Evolutionary conservation across 352 stramenopile genomes (phyloP).

Genomic region (Phytopythium ostracodes): DNA sequence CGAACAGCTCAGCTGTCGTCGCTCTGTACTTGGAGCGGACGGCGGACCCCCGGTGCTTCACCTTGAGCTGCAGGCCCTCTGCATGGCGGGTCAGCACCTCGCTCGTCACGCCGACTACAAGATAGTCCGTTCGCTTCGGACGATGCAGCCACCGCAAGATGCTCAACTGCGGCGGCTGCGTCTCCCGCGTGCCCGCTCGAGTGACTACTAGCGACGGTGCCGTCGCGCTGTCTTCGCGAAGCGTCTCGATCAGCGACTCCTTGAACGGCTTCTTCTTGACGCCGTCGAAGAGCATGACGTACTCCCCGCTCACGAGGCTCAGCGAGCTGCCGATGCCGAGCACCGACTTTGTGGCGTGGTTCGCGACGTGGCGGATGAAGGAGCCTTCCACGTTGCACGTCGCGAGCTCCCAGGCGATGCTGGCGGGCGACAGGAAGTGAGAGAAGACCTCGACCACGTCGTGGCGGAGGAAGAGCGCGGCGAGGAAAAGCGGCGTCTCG

Average conservation of each 20-base stretch:
- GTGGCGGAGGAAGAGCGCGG: constrained; percentile 51
- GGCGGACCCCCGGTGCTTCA: constrained; percentile 63
- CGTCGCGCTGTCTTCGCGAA: constrained; percentile 61
- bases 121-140: constrained; percentile 28
- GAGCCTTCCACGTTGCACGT: constrained; percentile 77
- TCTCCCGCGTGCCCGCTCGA: constrained; percentile 23
- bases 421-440: constrained; percentile 28
- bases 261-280: constrained; percentile 59
- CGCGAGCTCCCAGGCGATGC: constrained; percentile 43
- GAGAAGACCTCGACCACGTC: constrained; percentile 32
- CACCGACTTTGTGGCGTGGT: constrained; percentile 21
- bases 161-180: constrained; percentile 6
- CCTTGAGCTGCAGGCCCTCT: constrained; percentile 59
- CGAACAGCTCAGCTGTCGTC: constrained; percentile 38
- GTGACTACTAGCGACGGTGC: constrained; percentile 50
- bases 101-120: constrained; percentile 55
- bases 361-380: constrained; percentile 52
- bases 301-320: constrained; percentile 42
- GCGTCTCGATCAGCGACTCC: constrained; percentile 64
- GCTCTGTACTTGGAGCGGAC: constrained; percentile 52
- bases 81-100: constrained; percentile 56
- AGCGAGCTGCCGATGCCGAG: constrained; percentile 21
- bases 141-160: not conserved
- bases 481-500: constrained; percentile 67
- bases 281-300: constrained; percentile 71